These are phyloP conservation scores for Spizellomyces punctatus DNA, from an alignment of 192 early-diverging fungal species.

Conservation along the genomic window DNA sequence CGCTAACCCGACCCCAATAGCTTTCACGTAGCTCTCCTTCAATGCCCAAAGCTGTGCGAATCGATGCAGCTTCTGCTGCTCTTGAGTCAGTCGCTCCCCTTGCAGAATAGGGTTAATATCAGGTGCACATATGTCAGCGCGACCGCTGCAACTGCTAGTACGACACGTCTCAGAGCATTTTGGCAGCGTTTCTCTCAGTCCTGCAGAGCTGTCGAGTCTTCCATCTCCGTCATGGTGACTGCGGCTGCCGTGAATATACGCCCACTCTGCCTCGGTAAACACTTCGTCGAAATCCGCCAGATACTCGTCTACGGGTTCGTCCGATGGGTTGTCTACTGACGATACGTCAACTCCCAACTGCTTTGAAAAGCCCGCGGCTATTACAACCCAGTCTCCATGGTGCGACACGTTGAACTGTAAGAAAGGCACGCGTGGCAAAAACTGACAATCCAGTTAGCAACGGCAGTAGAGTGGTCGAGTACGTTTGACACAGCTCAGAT, in stretches of 20 bases:
- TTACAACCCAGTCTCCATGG: slow-evolving; percentile 63
- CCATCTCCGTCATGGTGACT: not conserved
- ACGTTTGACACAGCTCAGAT: too few species aligned
- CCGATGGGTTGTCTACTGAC: slow-evolving; percentile 42
- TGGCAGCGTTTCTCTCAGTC: too few species aligned
- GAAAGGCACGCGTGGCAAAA: not conserved
- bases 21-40: slow-evolving; percentile 61
- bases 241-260: not conserved
- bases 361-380: slow-evolving; percentile 37
- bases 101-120: too few species aligned
- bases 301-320: slow-evolving; percentile 33
- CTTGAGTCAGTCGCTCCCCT: not conserved
- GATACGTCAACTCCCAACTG: slow-evolving; percentile 53
- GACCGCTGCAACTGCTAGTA: too few species aligned
- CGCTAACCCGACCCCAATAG: slow-evolving; percentile 51
- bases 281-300: slow-evolving; percentile 10
- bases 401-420: slow-evolving; percentile 54
- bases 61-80: slow-evolving; percentile 37
- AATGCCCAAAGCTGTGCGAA: slow-evolving; percentile 58
- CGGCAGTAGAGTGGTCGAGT: too few species aligned
- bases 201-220: too few species aligned
- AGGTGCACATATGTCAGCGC: too few species aligned
- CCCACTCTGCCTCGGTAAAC: slow-evolving; percentile 15
- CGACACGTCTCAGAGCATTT: too few species aligned
- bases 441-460: too few species aligned